phyloP scores from a whole-genome alignment of 2,329 filamentous ascomycete species.

The Colletotrichum caudatum region DNA sequence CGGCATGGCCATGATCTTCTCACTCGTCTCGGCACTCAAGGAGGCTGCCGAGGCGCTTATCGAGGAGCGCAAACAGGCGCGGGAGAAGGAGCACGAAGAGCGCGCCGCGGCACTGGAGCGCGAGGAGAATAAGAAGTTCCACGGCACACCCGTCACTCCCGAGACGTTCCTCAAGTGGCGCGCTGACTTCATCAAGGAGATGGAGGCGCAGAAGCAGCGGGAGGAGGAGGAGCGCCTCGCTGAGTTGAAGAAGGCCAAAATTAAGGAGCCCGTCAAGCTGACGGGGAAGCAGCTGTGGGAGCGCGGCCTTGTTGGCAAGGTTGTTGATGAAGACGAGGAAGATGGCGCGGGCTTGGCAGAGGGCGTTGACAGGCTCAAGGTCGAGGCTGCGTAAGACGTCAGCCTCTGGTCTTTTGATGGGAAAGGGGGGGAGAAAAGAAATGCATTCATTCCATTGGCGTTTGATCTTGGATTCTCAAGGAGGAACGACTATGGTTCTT shows the following conservation, averaged over 20 bases:
- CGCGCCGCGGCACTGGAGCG: slow-evolving; percentile 73
- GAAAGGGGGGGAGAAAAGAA: not conserved
- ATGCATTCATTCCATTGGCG: slow-evolving; percentile 28
- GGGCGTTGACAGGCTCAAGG: slow-evolving; percentile 77
- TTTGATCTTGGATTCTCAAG: slow-evolving; percentile 14
- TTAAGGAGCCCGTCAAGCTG: slow-evolving; percentile 79
- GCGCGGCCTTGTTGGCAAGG: slow-evolving; percentile 75
- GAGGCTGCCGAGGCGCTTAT: slow-evolving; percentile 91
- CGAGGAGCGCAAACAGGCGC: slow-evolving; percentile 75
- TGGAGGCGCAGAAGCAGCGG: slow-evolving; percentile 76
- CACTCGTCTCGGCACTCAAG: slow-evolving; percentile 87
- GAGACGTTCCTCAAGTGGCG: slow-evolving; percentile 90
- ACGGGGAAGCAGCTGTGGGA: slow-evolving; percentile 85
- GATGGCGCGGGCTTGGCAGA: slow-evolving; percentile 71
- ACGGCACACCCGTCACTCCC: slow-evolving; percentile 87
- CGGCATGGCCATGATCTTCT: slow-evolving; percentile 98
- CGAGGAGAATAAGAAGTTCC: slow-evolving; percentile 97
- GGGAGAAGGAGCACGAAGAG: slow-evolving; percentile 69
- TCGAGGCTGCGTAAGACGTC: slow-evolving; percentile 60
- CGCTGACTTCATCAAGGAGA: slow-evolving; percentile 80
- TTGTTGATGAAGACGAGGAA: slow-evolving; percentile 72
- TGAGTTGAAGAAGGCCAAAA: slow-evolving; percentile 82
- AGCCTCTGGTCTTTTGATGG: not conserved
- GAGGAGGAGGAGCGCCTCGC: slow-evolving; percentile 83
- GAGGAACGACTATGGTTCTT: slow-evolving; percentile 18